Percentiles rank a stretch among this genome's conserved stretches.
Conservation (phyloP, 2,329 filamentous ascomycete genomes). For the Aspergillus pseudotamarii region DNA sequence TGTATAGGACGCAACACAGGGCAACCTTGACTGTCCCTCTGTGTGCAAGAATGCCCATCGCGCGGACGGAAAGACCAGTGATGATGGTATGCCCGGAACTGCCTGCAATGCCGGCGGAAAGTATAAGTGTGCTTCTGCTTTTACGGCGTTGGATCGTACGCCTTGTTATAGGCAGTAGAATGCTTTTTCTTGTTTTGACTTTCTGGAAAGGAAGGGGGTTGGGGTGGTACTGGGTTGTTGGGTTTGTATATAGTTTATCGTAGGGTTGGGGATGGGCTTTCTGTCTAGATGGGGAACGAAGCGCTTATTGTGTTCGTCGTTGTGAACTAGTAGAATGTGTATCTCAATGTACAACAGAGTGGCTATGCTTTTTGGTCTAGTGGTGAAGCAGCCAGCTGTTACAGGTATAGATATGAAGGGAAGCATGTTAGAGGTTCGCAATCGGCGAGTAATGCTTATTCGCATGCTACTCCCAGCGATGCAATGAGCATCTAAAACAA, state of each 20-base stretch:
- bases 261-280: too few species aligned
- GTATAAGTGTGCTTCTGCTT: slow-evolving; percentile 7
- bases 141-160: slow-evolving; percentile 7
- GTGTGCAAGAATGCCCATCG: slow-evolving; percentile 10
- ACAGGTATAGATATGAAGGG: background rate
- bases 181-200: background rate
- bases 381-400: background rate
- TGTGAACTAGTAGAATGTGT: too few species aligned
- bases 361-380: background rate
- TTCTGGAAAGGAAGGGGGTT: background rate
- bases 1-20: slow-evolving; percentile 2
- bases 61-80: slow-evolving; percentile 6
- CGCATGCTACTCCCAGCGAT: too few species aligned
- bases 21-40: slow-evolving; percentile 7
- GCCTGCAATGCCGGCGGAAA: slow-evolving; percentile 10
- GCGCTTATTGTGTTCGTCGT: too few species aligned
- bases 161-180: slow-evolving; percentile 6
- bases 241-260: background rate
- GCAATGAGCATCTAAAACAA: too few species aligned
- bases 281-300: too few species aligned
- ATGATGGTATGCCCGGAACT: slow-evolving; percentile 6
- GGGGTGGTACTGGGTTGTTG: background rate
- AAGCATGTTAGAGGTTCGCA: background rate
- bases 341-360: too few species aligned
- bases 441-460: too few species aligned